Percentiles rank a stretch among this genome's conserved stretches.
Evolutionary conservation across 2,329 filamentous ascomycete genomes (phyloP).

Genomic region (Fonsecaea pugnacius): DNA sequence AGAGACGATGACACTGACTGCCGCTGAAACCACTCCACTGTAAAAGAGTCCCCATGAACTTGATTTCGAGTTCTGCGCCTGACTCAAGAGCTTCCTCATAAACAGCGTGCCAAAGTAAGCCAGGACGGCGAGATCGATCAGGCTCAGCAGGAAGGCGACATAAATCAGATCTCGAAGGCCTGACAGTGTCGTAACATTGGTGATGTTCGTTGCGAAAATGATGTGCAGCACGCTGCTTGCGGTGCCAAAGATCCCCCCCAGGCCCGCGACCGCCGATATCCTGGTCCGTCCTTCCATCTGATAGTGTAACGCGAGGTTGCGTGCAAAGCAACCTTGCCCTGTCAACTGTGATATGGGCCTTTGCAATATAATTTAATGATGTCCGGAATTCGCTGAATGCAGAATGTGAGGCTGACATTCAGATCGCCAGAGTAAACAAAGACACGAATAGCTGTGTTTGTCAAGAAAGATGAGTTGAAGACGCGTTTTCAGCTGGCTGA

Average conservation of each 20-base stretch:
- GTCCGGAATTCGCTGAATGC: background rate
- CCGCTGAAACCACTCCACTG: slow-evolving; percentile 20
- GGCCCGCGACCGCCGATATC: slow-evolving; percentile 33
- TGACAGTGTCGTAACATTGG: slow-evolving; percentile 14
- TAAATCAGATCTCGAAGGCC: slow-evolving; percentile 32
- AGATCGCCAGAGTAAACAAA: slow-evolving; percentile 15
- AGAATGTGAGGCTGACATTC: slow-evolving; percentile 17
- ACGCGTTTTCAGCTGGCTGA: background rate
- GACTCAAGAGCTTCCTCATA: slow-evolving; percentile 22
- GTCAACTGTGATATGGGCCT: slow-evolving; percentile 4
- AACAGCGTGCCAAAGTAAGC: slow-evolving; percentile 30
- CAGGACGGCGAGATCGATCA: slow-evolving; percentile 27
- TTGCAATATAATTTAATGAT: background rate
- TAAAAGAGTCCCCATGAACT: slow-evolving; percentile 26
- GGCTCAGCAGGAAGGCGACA: slow-evolving; percentile 30
- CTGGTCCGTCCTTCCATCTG: slow-evolving; percentile 29
- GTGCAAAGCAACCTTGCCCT: slow-evolving; percentile 13
- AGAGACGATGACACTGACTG: slow-evolving; percentile 25
- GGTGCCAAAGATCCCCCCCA: slow-evolving; percentile 29
- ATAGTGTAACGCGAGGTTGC: slow-evolving; percentile 18
- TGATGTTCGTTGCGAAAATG: slow-evolving; percentile 30
- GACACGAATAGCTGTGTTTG: slow-evolving; percentile 10
- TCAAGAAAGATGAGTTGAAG: slow-evolving; percentile 2
- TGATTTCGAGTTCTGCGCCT: slow-evolving; percentile 21
- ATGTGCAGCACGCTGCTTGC: slow-evolving; percentile 33